phyloP scores from a whole-genome alignment of 768 basidiomycete species.

The Megacollybia marginata region DNA sequence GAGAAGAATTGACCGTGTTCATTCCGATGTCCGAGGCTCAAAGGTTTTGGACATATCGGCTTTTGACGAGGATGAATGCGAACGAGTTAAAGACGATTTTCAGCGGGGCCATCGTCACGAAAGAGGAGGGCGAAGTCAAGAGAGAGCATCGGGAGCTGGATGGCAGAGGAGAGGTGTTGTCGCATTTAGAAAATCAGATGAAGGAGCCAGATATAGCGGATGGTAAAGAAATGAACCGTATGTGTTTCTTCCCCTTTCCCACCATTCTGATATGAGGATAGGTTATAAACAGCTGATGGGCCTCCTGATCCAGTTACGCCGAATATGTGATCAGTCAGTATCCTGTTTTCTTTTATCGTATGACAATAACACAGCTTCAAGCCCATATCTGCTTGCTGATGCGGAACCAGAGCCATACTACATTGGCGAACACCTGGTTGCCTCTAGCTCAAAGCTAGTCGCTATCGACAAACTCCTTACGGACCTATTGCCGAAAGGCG shows the following conservation, averaged over 20 bases:
- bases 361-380: constrained; percentile 9
- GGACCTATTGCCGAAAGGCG: constrained; percentile 49
- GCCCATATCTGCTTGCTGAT: constrained; percentile 46
- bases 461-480: constrained; percentile 52
- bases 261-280: constrained; percentile 10
- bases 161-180: constrained; percentile 32
- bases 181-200: constrained; percentile 31
- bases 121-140: constrained; percentile 16
- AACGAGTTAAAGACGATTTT: constrained; percentile 44
- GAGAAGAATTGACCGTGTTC: constrained; percentile 51
- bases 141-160: constrained; percentile 10
- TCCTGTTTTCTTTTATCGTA: neutral
- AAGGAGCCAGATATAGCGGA: constrained; percentile 15
- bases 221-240: constrained; percentile 18
- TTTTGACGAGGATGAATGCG: constrained; percentile 46
- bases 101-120: constrained; percentile 14
- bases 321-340: constrained; percentile 62
- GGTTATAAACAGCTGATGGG: constrained; percentile 56
- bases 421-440: constrained; percentile 49
- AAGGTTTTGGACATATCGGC: constrained; percentile 53
- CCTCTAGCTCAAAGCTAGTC: constrained; percentile 49
- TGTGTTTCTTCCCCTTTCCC: constrained; percentile 9
- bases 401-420: constrained; percentile 42
- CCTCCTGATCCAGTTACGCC: constrained; percentile 63
- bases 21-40: constrained; percentile 53